A percentile compares a stretch with the other conserved stretches of the same genome.
Conservation (phyloP, 768 basidiomycete genomes). For the Mycena haematopus region DNA sequence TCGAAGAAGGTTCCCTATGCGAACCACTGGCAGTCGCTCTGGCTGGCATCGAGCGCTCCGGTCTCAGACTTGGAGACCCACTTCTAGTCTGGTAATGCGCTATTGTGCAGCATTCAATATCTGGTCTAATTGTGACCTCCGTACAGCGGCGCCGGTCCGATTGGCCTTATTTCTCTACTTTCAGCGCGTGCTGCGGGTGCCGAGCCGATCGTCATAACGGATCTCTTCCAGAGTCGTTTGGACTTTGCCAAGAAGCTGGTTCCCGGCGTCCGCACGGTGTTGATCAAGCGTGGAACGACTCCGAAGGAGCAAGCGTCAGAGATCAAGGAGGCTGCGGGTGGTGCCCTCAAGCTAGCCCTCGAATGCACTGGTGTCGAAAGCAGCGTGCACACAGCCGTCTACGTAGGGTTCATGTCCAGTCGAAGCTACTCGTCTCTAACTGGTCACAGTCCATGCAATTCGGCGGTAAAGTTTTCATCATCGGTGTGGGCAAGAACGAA, state of each 20-base stretch:
- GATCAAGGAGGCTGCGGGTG: conserved; percentile 59
- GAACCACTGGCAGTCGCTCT: conserved; percentile 73
- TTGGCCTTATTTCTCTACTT: conserved; percentile 66
- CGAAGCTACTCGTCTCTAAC: neutral
- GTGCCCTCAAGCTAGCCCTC: conserved; percentile 56
- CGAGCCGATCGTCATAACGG: conserved; percentile 73
- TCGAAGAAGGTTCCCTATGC: conserved; percentile 72
- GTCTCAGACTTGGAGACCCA: conserved; percentile 69
- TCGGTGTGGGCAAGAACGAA: conserved; percentile 72
- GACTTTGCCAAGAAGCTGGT: conserved; percentile 70
- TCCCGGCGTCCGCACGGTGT: conserved; percentile 62
- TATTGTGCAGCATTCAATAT: neutral
- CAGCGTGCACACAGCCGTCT: conserved; percentile 64
- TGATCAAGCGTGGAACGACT: conserved; percentile 54
- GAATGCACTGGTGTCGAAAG: conserved; percentile 73
- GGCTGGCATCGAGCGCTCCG: conserved; percentile 70
- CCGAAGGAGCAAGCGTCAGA: conserved; percentile 57
- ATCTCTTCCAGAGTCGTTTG: conserved; percentile 67
- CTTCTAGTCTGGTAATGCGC: conserved; percentile 60
- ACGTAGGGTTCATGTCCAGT: conserved; percentile 43
- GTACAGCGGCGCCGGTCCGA: conserved; percentile 68
- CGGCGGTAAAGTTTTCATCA: conserved; percentile 73
- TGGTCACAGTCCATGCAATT: conserved; percentile 60
- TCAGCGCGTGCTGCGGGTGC: conserved; percentile 73
- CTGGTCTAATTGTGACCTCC: neutral